These are phyloP conservation scores for Leccinum subtestaceum DNA, from an alignment of 768 basidiomycete species.

Conservation along the genomic window DNA sequence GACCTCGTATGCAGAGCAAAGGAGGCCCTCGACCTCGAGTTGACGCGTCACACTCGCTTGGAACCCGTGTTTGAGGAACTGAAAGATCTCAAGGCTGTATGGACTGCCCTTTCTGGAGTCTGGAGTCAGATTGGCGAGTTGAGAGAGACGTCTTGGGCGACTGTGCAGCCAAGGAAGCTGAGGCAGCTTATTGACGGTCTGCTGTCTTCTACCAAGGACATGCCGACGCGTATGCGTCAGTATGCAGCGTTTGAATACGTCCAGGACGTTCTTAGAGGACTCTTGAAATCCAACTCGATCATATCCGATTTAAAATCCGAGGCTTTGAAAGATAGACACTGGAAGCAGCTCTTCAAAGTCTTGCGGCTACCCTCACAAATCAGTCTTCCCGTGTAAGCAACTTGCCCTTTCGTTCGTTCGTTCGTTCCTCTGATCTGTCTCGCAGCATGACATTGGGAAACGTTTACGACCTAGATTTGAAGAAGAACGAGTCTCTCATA, in stretches of 20 bases:
- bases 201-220: conserved; percentile 91
- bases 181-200: conserved; percentile 93
- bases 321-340: conserved; percentile 95
- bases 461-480: conserved; percentile 95
- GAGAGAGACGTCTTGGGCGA: conserved; percentile 85
- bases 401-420: conserved; percentile 12
- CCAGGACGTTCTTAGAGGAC: conserved; percentile 80
- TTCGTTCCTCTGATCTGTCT: conserved; percentile 4
- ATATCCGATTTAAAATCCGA: conserved; percentile 97
- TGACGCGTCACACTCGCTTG: conserved; percentile 84
- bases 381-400: conserved; percentile 65
- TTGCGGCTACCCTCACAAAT: conserved; percentile 73
- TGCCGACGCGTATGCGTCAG: conserved; percentile 98
- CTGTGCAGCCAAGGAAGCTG: conserved; percentile 91
- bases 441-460: conserved; percentile 89
- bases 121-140: conserved; percentile 93
- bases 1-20: conserved; percentile 95
- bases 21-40: conserved; percentile 92
- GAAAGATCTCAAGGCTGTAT: conserved; percentile 94
- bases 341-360: conserved; percentile 95
- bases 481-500: conserved; percentile 86
- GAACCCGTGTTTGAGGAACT: conserved; percentile 95
- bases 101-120: conserved; percentile 97
- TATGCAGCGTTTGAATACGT: conserved; percentile 99
- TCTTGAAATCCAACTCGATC: conserved; percentile 86